phyloP scores from a whole-genome alignment of 2,329 filamentous ascomycete genomes.

The Aspergillaceae sp. region DNA sequence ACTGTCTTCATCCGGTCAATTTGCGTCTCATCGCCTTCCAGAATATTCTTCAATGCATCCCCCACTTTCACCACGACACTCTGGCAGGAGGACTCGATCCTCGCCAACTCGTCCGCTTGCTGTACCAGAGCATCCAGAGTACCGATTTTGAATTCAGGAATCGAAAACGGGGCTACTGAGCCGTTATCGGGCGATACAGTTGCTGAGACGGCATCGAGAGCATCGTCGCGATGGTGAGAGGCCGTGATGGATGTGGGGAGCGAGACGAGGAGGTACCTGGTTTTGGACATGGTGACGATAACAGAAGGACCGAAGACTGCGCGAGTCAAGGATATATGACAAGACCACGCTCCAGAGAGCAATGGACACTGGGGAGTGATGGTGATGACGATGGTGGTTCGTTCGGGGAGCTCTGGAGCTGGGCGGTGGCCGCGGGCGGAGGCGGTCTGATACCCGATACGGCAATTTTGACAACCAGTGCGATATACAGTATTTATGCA shows the following conservation, averaged over 20 bases:
- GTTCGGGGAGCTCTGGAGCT: background rate
- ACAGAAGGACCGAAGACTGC: background rate
- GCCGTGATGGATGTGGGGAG: conserved; percentile 81
- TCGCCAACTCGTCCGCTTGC: conserved; percentile 88
- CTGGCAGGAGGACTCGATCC: conserved; percentile 73
- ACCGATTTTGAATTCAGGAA: conserved; percentile 96
- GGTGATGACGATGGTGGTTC: conserved; percentile 1
- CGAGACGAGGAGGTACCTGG: conserved; percentile 78
- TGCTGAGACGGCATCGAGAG: conserved; percentile 64
- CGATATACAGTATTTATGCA: too few species aligned
- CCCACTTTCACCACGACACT: conserved; percentile 78
- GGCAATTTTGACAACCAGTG: background rate
- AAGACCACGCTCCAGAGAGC: conserved; percentile 16
- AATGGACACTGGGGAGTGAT: conserved; percentile 3
- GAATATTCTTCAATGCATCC: conserved; percentile 71
- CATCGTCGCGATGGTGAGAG: conserved; percentile 70
- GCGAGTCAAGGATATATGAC: conserved; percentile 3
- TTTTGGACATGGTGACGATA: conserved; percentile 33
- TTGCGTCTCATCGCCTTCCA: conserved; percentile 77
- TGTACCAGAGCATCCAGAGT: conserved; percentile 91
- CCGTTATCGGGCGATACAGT: conserved; percentile 68
- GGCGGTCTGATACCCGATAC: background rate
- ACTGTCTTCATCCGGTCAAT: conserved; percentile 82
- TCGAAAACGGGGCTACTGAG: conserved; percentile 64
- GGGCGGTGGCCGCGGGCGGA: background rate